Percentiles rank a stretch among this genome's conserved stretches.
phyloP scores from a whole-genome alignment of 148 eudicot species.

The Dianthus caryophyllus region DNA sequence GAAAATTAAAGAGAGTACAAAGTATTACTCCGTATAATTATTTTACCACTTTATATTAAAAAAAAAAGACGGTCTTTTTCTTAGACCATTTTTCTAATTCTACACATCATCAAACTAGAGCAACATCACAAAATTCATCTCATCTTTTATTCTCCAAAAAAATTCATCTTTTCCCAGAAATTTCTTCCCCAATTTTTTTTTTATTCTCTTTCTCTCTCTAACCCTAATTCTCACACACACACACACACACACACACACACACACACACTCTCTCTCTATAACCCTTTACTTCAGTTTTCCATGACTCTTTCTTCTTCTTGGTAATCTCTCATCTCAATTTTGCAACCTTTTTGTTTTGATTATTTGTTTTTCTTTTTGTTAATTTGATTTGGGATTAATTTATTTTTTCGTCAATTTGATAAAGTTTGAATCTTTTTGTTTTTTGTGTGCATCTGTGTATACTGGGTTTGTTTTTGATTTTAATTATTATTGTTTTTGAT shows the following conservation, averaged over 20 bases:
- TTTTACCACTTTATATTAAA: too few species aligned
- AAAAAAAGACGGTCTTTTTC: too few species aligned
- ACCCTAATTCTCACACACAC: not conserved
- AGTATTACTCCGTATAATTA: too few species aligned
- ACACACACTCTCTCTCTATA: slow-evolving; percentile 8
- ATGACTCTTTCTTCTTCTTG: slow-evolving; percentile 4
- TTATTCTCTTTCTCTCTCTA: slow-evolving; percentile 1
- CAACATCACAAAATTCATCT: slow-evolving; percentile 5
- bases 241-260: slow-evolving; percentile 15
- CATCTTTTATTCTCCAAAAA: too few species aligned
- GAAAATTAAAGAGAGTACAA: too few species aligned
- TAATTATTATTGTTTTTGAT: too few species aligned
- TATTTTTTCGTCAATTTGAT: too few species aligned
- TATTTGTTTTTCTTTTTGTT: not conserved
- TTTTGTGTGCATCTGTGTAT: too few species aligned
- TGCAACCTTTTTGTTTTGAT: not conserved
- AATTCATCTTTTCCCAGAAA: not conserved
- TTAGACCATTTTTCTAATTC: too few species aligned
- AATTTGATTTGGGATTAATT: slow-evolving; percentile 1
- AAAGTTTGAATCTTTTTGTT: too few species aligned
- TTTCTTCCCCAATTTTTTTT: not conserved
- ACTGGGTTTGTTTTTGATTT: too few species aligned
- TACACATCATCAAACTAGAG: too few species aligned
- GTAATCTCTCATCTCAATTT: slow-evolving; percentile 9
- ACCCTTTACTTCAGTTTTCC: not conserved